A percentile compares a stretch with the other conserved stretches of the same genome.
Conservation (phyloP, 306 rosid species). For the Hylodesmum podocarpum region DNA sequence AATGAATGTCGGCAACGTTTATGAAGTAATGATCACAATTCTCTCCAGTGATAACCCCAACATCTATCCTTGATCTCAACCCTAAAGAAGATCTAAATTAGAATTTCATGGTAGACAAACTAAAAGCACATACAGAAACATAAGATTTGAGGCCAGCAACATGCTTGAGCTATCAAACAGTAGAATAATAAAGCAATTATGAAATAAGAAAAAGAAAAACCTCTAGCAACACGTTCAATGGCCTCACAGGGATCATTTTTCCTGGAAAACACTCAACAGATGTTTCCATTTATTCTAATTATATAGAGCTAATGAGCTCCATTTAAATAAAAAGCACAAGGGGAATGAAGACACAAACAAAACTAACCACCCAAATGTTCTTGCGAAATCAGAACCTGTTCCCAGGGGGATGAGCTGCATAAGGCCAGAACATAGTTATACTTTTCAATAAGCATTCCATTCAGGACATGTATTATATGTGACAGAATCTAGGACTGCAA, state of each 20-base stretch:
- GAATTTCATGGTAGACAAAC: slow-evolving; percentile 25
- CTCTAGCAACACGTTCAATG: slow-evolving; percentile 77
- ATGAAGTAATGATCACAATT: slow-evolving; percentile 64
- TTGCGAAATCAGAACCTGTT: slow-evolving; percentile 93
- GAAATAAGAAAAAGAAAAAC: slow-evolving; percentile 30
- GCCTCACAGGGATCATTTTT: slow-evolving; percentile 84
- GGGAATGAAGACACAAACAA: slow-evolving; percentile 10
- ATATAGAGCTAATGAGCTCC: slow-evolving; percentile 8
- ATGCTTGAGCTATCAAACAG: neutral
- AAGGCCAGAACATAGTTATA: slow-evolving; percentile 38
- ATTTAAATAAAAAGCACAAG: neutral
- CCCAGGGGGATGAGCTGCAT: slow-evolving; percentile 93
- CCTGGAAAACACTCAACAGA: slow-evolving; percentile 49
- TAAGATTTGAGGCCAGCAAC: slow-evolving; percentile 5
- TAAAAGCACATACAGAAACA: neutral
- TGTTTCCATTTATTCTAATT: slow-evolving; percentile 26
- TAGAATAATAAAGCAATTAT: neutral
- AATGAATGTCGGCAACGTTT: slow-evolving; percentile 92
- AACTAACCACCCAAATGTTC: slow-evolving; percentile 80
- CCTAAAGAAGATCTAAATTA: slow-evolving; percentile 53
- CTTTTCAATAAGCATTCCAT: slow-evolving; percentile 24
- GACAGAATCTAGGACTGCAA: slow-evolving; percentile 8
- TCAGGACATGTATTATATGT: slow-evolving; percentile 18
- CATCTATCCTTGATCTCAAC: slow-evolving; percentile 68
- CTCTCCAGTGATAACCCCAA: slow-evolving; percentile 71